A percentile compares a stretch with the other conserved stretches of the same genome.
These are phyloP conservation scores for Populus euphratica DNA, from an alignment of 345 rosid species.

Conservation along the genomic window DNA sequence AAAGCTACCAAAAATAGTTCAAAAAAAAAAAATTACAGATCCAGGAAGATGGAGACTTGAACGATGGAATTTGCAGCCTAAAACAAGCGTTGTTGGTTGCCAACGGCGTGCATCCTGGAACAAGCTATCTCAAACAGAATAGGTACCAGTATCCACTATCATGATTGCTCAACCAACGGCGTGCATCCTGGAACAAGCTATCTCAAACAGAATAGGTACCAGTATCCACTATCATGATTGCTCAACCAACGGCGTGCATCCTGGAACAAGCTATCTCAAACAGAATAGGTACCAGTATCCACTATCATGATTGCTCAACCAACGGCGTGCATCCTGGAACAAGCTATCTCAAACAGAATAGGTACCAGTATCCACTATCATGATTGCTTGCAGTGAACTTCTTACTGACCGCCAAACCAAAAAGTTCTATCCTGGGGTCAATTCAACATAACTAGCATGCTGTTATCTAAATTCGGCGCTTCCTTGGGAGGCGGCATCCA, in stretches of 20 bases:
- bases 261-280: background rate
- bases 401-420: background rate
- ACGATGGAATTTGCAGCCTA: no score
- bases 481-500: conserved; percentile 81
- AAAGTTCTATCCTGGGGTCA: background rate
- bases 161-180: no score
- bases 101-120: no score
- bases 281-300: background rate
- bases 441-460: background rate
- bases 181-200: background rate
- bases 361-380: background rate
- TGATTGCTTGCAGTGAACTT: background rate
- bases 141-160: background rate
- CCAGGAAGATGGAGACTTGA: no score
- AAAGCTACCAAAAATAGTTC: no score
- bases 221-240: background rate
- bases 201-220: background rate
- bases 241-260: no score
- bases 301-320: no score
- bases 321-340: no score
- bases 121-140: background rate
- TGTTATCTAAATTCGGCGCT: conserved; percentile 52
- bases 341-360: background rate
- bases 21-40: no score
- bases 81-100: no score